These are phyloP conservation scores for Rusavskia elegans DNA, from an alignment of 495 filamentous ascomycete genomes.

Conservation along the genomic window DNA sequence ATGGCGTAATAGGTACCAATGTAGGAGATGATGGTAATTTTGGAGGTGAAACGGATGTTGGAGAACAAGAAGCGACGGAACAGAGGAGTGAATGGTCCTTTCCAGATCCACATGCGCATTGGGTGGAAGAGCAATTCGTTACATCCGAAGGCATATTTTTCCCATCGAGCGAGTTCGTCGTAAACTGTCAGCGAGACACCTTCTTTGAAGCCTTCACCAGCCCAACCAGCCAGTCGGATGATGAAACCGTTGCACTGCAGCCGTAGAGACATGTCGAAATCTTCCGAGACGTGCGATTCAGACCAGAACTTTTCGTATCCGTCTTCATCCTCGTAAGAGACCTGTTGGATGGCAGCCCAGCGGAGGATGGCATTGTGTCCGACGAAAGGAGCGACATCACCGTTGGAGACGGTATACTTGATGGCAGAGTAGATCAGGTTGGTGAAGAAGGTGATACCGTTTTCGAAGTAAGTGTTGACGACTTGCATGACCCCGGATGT, in stretches of 20 bases:
- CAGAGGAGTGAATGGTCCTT: conserved; percentile 56
- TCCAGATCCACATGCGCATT: conserved; percentile 30
- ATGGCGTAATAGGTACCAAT: conserved; percentile 80
- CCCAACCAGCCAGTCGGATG: conserved; percentile 59
- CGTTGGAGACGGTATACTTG: conserved; percentile 62
- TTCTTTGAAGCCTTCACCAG: conserved; percentile 67
- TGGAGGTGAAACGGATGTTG: conserved; percentile 62
- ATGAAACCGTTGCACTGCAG: conserved; percentile 59
- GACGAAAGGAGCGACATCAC: conserved; percentile 62
- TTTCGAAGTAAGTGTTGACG: conserved; percentile 55
- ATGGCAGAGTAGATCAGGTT: conserved; percentile 71
- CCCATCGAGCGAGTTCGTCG: conserved; percentile 70
- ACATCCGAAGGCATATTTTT: conserved; percentile 77
- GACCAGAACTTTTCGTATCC: conserved; percentile 69
- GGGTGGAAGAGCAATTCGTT: conserved; percentile 64
- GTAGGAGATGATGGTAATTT: conserved; percentile 68
- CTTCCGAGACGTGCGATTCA: conserved; percentile 65
- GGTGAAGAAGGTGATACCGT: conserved; percentile 74
- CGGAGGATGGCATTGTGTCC: conserved; percentile 69
- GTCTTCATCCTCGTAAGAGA: conserved; percentile 51
- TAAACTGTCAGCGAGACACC: conserved; percentile 76
- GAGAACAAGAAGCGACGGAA: conserved; percentile 57
- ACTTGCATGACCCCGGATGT: conserved; percentile 74
- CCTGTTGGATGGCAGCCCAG: conserved; percentile 64
- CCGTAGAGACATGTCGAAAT: conserved; percentile 76